Evolutionary conservation across 331 rosid species (phyloP).

Genomic region (Dryas integrifolia): DNA sequence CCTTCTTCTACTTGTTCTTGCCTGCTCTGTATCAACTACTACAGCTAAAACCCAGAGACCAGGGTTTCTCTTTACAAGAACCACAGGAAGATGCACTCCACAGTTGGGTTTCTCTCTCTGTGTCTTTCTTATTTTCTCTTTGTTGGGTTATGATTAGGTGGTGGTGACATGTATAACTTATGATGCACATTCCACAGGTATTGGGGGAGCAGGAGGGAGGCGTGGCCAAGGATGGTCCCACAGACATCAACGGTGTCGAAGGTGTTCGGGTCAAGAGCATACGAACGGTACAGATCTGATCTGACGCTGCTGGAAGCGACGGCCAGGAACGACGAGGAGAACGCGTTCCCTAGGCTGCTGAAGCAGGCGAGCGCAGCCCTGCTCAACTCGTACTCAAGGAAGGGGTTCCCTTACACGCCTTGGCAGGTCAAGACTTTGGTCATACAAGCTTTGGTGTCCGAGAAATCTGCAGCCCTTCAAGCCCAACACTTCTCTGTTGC

Average conservation of each 20-base stretch:
- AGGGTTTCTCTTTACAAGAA: slow-evolving; percentile 65
- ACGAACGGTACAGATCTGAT: slow-evolving; percentile 68
- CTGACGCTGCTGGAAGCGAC: slow-evolving; percentile 72
- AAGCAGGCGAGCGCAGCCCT: slow-evolving; percentile 75
- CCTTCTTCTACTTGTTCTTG: slow-evolving; percentile 27
- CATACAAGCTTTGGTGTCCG: slow-evolving; percentile 64
- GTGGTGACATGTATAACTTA: too few species aligned
- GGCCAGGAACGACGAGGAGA: slow-evolving; percentile 46
- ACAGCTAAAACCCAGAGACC: slow-evolving; percentile 28
- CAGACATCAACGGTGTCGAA: slow-evolving; percentile 70
- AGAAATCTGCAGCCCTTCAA: slow-evolving; percentile 49
- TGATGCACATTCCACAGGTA: slow-evolving; percentile 18
- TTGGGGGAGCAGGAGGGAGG: slow-evolving; percentile 74
- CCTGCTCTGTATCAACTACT: neutral
- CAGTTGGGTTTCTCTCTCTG: slow-evolving; percentile 40
- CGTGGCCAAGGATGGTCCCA: slow-evolving; percentile 91
- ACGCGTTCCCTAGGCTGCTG: slow-evolving; percentile 51
- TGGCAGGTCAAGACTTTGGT: slow-evolving; percentile 91
- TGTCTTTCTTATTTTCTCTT: neutral
- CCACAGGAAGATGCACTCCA: slow-evolving; percentile 73
- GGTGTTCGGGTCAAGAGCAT: slow-evolving; percentile 71
- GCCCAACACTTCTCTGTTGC: slow-evolving; percentile 58
- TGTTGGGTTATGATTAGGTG: too few species aligned
- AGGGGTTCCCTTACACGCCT: slow-evolving; percentile 57
- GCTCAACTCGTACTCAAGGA: slow-evolving; percentile 67